Percentiles rank a stretch among this genome's conserved stretches.
Conservation (phyloP, 1,284 basidiomycete genomes). For the Stygiomarasmius scandens region DNA sequence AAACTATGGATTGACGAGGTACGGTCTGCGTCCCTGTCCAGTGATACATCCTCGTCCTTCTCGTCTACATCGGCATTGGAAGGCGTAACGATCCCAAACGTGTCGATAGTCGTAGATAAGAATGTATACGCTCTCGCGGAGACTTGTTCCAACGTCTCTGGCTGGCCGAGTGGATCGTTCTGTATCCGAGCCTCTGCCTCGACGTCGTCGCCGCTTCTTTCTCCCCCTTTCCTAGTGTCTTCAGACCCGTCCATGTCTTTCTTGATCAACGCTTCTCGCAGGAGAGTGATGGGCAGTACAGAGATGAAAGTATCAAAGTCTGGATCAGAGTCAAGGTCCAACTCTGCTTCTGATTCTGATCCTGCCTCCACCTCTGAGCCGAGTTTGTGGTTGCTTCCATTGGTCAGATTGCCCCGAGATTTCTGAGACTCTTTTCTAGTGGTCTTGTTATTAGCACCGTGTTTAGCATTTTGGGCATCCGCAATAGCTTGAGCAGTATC, state of each 20-base stretch:
- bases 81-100: background rate
- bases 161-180: background rate
- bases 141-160: background rate
- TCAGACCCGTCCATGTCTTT: background rate
- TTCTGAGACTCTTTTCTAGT: background rate
- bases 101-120: background rate
- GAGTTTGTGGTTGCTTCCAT: background rate
- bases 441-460: background rate
- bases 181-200: background rate
- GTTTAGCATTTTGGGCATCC: background rate
- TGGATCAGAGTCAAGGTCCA: too few species aligned
- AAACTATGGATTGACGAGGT: background rate
- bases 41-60: background rate
- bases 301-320: background rate
- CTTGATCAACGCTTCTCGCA: background rate
- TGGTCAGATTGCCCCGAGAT: background rate
- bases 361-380: background rate
- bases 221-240: background rate
- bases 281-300: background rate
- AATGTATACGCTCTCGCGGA: background rate
- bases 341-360: background rate
- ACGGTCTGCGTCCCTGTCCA: background rate
- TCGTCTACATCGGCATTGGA: background rate
- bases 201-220: background rate
- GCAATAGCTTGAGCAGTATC: background rate